Conservation (phyloP, 2,329 filamentous ascomycete species). For the Xylariaceae sp. region DNA sequence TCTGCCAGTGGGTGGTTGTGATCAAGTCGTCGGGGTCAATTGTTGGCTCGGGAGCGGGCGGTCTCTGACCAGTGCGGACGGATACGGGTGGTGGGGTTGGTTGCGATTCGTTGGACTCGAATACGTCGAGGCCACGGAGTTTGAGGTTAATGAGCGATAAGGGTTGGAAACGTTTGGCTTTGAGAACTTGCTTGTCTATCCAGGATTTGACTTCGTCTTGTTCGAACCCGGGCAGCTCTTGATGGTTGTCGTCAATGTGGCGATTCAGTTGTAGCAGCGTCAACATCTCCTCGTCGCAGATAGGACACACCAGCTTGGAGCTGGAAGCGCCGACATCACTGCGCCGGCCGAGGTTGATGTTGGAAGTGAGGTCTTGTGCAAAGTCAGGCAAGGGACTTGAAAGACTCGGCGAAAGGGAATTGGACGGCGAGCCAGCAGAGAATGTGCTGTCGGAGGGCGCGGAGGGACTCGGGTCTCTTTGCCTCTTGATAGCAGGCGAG, state of each 20-base stretch:
- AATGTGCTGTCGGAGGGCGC: constrained; percentile 67
- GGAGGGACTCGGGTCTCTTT: constrained; percentile 47
- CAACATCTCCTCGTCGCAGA: constrained; percentile 97
- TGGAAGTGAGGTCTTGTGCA: constrained; percentile 75
- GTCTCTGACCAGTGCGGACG: constrained; percentile 32
- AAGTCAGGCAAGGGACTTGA: constrained; percentile 66
- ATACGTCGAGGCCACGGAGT: constrained; percentile 85
- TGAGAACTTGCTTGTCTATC: constrained; percentile 93
- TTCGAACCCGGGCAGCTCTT: constrained; percentile 81
- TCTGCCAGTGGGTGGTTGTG: constrained; percentile 85
- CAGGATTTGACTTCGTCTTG: constrained; percentile 96
- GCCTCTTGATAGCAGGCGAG: constrained; percentile 38
- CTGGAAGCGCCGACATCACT: constrained; percentile 56
- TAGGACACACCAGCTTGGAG: constrained; percentile 83
- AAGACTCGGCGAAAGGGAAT: constrained; percentile 38
- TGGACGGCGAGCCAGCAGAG: constrained; percentile 68
- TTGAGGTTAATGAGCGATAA: constrained; percentile 91
- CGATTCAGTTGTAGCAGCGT: constrained; percentile 90
- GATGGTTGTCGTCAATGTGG: constrained; percentile 82
- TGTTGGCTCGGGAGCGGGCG: constrained; percentile 37
- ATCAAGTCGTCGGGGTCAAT: constrained; percentile 87
- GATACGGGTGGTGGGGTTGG: constrained; percentile 36
- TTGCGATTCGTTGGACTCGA: constrained; percentile 80
- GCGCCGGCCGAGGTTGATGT: constrained; percentile 65
- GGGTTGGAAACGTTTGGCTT: constrained; percentile 90